Evolutionary conservation across 2,329 filamentous ascomycete genomes (phyloP), one percentile per base, ranked within the genome.

Genomic region (Calonectria crousiana): DNA sequence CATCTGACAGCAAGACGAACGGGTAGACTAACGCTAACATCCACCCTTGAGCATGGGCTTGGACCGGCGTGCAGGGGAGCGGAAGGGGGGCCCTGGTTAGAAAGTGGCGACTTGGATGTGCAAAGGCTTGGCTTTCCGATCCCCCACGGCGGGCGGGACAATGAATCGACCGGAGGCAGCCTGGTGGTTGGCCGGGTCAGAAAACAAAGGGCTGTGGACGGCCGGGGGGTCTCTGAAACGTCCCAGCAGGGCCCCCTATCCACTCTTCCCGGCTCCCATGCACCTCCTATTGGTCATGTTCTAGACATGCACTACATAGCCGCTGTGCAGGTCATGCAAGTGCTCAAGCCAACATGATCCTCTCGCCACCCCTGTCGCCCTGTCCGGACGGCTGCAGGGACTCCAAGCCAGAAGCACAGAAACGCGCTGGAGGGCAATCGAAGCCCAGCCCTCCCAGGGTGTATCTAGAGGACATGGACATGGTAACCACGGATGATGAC

Each of bases 271-370:
- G 78, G 74, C 76, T 62, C 52, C 62, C 44, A 69, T 78, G 77
- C 78, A 74, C 41, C 71, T 73, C 53, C 78, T 67, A 85, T 85
- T 85, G 84, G 84, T 28, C 77, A 81, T 75, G 76, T 82, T 79
- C 82, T 79, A 82, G 80, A 83, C 80, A 77, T 79, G 77, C 78
- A 80, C 79, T 83, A 85, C 84, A 85, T 85, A 85, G 83, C 84
- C 84, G 84, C 84, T 85, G 81, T 84, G 83, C 83, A 84, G 83
- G 79, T 82, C 79, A 85, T 85, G 84, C 83, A 84, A 84, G 83
- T 84, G 83, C 82, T 84, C 83, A 82, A 83, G 79, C 83, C 82
- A 82, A 78, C 79, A 75, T 79, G 74, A 74, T 73, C 76, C 75
- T 75, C 74, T 77, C 74, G 72, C 74, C 74, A 82, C 67, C 79